Conservation (phyloP, 768 basidiomycete species). For the Mrakia blollopis region DNA sequence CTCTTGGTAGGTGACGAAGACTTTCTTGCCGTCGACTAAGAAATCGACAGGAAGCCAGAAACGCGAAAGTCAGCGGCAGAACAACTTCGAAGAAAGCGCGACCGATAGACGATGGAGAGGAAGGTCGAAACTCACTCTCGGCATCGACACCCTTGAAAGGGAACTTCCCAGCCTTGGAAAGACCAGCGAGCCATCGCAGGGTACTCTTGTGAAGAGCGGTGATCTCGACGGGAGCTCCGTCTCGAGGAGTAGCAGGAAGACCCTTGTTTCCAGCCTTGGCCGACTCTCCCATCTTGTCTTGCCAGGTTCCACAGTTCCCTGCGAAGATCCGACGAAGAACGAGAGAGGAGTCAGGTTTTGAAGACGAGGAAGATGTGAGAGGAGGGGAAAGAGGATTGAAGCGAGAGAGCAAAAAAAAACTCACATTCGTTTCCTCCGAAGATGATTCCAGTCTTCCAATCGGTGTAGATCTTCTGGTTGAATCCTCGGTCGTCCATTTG, state of each 20-base stretch:
- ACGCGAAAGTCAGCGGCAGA: constrained; percentile 6
- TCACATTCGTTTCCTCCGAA: constrained; percentile 65
- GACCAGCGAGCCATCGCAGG: constrained; percentile 73
- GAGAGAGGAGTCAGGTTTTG: neutral
- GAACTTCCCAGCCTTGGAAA: constrained; percentile 64
- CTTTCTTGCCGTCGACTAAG: constrained; percentile 64
- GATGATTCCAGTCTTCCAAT: constrained; percentile 90
- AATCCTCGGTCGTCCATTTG: constrained; percentile 94
- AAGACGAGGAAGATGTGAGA: neutral
- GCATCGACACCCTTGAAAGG: constrained; percentile 86
- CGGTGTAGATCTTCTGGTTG: constrained; percentile 86
- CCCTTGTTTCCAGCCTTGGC: constrained; percentile 88
- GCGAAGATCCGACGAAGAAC: neutral
- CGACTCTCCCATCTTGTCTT: constrained; percentile 94
- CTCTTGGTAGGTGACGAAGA: constrained; percentile 76
- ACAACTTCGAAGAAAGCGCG: neutral
- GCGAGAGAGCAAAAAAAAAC: too few species aligned
- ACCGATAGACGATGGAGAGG: neutral
- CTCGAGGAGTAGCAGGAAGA: constrained; percentile 88
- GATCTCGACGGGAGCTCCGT: constrained; percentile 94
- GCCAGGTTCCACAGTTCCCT: constrained; percentile 42
- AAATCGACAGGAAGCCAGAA: neutral
- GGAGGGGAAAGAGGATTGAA: neutral
- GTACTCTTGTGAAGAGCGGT: constrained; percentile 90
- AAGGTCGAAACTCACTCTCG: constrained; percentile 54